A percentile compares a stretch with the other conserved stretches of the same genome.
Conservation (phyloP, 73 alveolate species). For the Tetrahymena borealis region DNA sequence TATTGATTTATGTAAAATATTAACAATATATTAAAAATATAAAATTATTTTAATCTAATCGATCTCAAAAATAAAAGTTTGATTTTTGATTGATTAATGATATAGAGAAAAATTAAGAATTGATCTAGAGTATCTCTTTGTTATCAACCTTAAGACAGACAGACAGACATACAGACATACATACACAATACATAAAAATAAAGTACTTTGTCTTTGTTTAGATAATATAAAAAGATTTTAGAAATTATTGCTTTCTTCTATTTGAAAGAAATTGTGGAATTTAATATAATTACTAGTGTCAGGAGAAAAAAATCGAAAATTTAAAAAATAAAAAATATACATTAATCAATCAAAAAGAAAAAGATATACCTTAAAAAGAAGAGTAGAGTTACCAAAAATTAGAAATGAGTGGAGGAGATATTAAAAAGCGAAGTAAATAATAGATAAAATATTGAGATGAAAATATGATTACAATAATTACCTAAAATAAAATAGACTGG, state of each 20-base stretch:
- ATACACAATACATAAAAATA: too few species aligned
- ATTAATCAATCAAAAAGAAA: background rate
- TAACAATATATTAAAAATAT: too few species aligned
- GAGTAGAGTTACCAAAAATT: background rate
- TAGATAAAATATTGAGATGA: background rate
- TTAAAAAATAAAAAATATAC: background rate
- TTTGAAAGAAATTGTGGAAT: background rate
- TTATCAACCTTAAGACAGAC: too few species aligned
- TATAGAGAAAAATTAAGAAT: too few species aligned
- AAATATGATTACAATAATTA: background rate
- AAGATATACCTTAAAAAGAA: background rate
- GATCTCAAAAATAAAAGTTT: too few species aligned
- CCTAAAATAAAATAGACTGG: background rate
- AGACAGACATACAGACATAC: too few species aligned
- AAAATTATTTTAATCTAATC: too few species aligned
- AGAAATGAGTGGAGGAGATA: background rate
- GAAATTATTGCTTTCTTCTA: background rate
- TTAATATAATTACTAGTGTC: background rate
- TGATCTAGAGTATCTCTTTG: too few species aligned
- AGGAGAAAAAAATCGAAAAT: background rate
- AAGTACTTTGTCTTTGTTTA: too few species aligned
- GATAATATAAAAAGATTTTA: background rate
- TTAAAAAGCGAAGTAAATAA: background rate
- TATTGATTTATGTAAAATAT: too few species aligned
- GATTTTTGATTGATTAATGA: too few species aligned